Conservation (phyloP, 2,329 filamentous ascomycete species). For the Phoma herbarum region DNA sequence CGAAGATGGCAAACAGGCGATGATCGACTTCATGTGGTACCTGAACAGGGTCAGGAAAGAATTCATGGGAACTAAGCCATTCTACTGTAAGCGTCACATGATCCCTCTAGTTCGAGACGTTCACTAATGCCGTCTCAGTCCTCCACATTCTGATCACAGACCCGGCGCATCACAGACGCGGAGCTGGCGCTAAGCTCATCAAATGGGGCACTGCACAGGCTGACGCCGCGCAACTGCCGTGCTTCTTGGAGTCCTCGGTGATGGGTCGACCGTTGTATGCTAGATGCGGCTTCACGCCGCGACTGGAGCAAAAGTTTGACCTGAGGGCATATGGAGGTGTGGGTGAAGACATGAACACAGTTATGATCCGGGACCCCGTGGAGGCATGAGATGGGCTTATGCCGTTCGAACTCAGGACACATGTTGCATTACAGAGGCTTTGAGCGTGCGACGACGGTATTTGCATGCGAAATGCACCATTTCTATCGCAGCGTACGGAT, state of each 20-base stretch:
- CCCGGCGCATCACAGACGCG: constrained; percentile 53
- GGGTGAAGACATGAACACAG: constrained; percentile 39
- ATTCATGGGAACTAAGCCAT: constrained; percentile 49
- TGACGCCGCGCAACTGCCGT: constrained; percentile 51
- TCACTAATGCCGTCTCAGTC: constrained; percentile 25
- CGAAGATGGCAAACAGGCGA: constrained; percentile 36
- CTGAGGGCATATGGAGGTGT: constrained; percentile 40
- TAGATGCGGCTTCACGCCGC: constrained; percentile 39
- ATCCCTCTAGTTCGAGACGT: not conserved
- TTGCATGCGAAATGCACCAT: not conserved
- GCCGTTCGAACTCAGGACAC: not conserved
- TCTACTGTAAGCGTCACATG: constrained; percentile 38
- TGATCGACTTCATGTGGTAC: constrained; percentile 41
- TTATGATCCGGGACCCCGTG: constrained; percentile 42
- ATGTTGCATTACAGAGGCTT: not conserved
- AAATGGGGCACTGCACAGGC: constrained; percentile 53
- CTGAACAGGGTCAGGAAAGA: constrained; percentile 37
- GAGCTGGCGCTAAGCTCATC: constrained; percentile 53
- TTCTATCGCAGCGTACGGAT: not conserved
- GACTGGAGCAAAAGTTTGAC: constrained; percentile 36
- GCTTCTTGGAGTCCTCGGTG: constrained; percentile 54
- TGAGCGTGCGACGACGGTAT: not conserved
- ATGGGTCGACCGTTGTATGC: constrained; percentile 54
- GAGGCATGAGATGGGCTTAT: not conserved
- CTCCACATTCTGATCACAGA: constrained; percentile 47